Conservation (phyloP, 2,329 filamentous ascomycete species). For the Knufia fluminis region DNA sequence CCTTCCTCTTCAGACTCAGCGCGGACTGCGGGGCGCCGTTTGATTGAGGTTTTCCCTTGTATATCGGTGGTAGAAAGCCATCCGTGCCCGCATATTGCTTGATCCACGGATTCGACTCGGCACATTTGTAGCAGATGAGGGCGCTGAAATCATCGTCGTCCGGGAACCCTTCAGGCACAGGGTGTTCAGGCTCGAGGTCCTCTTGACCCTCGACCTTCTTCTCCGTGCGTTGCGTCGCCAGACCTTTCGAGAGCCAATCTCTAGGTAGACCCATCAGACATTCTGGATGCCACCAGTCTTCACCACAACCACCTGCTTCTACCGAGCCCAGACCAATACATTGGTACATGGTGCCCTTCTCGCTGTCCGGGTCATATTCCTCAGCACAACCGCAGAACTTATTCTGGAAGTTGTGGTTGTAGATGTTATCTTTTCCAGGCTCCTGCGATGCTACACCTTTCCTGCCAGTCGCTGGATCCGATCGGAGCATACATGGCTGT, state of each 20-base stretch:
- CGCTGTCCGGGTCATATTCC: conserved; percentile 76
- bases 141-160: conserved; percentile 80
- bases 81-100: conserved; percentile 71
- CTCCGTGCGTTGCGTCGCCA: conserved; percentile 28
- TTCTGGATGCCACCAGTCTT: conserved; percentile 96
- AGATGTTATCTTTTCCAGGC: conserved; percentile 65
- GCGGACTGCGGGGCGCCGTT: neutral
- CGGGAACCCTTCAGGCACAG: conserved; percentile 77
- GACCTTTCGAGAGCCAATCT: conserved; percentile 53
- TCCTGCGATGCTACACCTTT: conserved; percentile 74
- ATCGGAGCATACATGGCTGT: conserved; percentile 65
- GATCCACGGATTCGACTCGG: conserved; percentile 82
- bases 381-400: conserved; percentile 83
- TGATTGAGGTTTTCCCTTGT: conserved; percentile 29
- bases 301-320: conserved; percentile 80
- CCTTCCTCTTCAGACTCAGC: conserved; percentile 36
- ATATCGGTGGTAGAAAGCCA: conserved; percentile 71
- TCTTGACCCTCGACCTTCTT: conserved; percentile 27
- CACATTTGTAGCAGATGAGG: conserved; percentile 89
- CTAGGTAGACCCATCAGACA: conserved; percentile 75
- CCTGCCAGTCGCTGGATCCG: conserved; percentile 61
- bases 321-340: conserved; percentile 74
- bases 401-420: conserved; percentile 94
- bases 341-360: conserved; percentile 98
- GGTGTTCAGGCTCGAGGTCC: conserved; percentile 35